A percentile compares a stretch with the other conserved stretches of the same genome.
Evolutionary conservation across 2,329 filamentous ascomycete species (phyloP).

Genomic region (Thermothelomyces thermophilus): DNA sequence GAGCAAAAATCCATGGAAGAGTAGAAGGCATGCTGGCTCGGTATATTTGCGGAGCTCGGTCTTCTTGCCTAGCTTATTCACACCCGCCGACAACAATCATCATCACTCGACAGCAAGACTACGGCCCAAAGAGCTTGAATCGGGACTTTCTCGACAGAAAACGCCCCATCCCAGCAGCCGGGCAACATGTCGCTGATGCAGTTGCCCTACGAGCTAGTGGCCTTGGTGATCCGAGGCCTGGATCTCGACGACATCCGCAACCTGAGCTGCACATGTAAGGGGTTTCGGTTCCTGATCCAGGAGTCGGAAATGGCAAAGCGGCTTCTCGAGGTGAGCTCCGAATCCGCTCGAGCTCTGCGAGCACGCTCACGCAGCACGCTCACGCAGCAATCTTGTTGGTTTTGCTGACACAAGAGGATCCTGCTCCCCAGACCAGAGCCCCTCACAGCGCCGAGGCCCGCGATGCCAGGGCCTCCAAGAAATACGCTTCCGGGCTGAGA

Average conservation of each 20-base stretch:
- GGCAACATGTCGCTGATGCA: conserved; percentile 30
- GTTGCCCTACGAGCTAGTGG: conserved; percentile 60
- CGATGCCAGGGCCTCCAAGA: conserved; percentile 27
- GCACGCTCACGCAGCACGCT: no score
- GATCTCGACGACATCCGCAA: conserved; percentile 52
- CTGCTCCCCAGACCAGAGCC: conserved; percentile 29
- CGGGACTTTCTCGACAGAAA: no score
- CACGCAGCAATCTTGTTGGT: no score
- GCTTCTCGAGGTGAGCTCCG: conserved; percentile 46
- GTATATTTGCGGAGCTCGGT: neutral
- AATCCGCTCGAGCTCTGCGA: neutral
- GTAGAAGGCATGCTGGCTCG: neutral
- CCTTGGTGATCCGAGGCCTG: conserved; percentile 48
- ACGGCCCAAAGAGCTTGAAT: no score
- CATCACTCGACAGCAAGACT: no score
- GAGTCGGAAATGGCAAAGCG: conserved; percentile 51
- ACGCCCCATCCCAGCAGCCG: no score
- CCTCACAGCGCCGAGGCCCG: conserved; percentile 29
- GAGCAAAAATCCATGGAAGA: neutral
- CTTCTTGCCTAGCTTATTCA: no score
- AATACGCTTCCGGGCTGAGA: conserved; percentile 50
- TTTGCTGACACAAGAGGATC: neutral
- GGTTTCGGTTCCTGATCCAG: conserved; percentile 44
- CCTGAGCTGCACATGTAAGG: conserved; percentile 46
- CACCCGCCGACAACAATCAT: no score